Evolutionary conservation across 2,329 filamentous ascomycete species (phyloP).

Genomic region (Pseudophaeomoniella oleicola): DNA sequence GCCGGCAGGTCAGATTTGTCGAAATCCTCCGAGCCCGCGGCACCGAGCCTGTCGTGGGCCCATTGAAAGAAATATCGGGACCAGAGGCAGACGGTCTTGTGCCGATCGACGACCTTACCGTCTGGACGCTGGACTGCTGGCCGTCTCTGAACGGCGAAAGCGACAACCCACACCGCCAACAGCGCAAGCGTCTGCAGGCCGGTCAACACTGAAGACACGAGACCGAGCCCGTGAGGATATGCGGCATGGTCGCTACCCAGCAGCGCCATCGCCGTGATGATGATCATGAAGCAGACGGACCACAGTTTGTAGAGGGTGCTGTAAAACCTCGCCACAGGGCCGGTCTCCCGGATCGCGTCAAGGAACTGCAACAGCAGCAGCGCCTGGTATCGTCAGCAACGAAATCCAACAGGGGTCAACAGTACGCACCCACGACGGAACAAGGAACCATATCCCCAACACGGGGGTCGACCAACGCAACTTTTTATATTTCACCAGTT

Average conservation of each 20-base stretch:
- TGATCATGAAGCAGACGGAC: constrained; percentile 8
- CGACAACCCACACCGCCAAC: constrained; percentile 32
- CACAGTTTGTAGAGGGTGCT: constrained; percentile 8
- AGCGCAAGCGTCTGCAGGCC: constrained; percentile 12
- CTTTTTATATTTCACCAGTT: constrained; percentile 10
- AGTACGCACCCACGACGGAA: constrained; percentile 47
- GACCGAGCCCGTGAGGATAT: constrained; percentile 5
- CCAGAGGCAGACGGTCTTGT: constrained; percentile 46
- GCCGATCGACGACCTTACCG: constrained; percentile 47
- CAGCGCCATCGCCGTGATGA: constrained; percentile 9
- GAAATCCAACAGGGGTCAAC: too few relatives aligned
- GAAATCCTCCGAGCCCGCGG: constrained; percentile 43
- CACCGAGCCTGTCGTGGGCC: constrained; percentile 42
- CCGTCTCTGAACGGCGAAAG: constrained; percentile 47
- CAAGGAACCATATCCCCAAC: constrained; percentile 45
- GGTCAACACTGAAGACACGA: constrained; percentile 8
- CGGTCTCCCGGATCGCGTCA: constrained; percentile 8
- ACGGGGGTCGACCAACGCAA: constrained; percentile 24
- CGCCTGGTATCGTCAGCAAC: constrained; percentile 3
- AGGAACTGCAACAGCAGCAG: constrained; percentile 10
- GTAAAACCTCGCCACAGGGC: constrained; percentile 8
- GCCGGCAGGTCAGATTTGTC: constrained; percentile 48
- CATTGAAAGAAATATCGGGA: constrained; percentile 53
- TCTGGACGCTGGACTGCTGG: constrained; percentile 48
- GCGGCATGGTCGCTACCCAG: constrained; percentile 7